These are phyloP conservation scores for Pelargonium australe DNA, from an alignment of 441 rosid genomes.

Conservation along the genomic window DNA sequence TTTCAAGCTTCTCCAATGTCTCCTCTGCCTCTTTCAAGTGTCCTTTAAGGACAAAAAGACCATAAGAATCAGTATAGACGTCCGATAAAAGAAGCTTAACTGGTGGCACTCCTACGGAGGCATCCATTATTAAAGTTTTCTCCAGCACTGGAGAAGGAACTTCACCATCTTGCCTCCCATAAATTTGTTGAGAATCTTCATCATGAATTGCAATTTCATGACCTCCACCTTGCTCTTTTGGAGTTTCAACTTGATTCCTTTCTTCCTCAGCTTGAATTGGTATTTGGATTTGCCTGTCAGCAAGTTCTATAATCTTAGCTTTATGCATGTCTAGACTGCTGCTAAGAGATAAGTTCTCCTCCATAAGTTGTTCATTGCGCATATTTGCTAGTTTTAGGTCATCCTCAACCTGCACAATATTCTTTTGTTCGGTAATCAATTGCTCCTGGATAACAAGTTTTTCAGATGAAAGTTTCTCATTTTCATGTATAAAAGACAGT, in stretches of 20 bases:
- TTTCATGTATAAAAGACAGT: slow-evolving; percentile 36
- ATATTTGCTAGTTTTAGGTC: slow-evolving; percentile 41
- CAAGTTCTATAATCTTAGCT: slow-evolving; percentile 36
- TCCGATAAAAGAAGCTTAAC: slow-evolving; percentile 28
- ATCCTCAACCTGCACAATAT: slow-evolving; percentile 35
- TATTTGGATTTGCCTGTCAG: slow-evolving; percentile 27
- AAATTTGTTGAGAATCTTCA: slow-evolving; percentile 26
- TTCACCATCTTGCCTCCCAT: slow-evolving; percentile 24
- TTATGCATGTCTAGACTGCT: slow-evolving; percentile 40
- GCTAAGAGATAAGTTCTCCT: slow-evolving; percentile 46
- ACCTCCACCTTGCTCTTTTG: slow-evolving; percentile 22
- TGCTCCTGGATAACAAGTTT: slow-evolving; percentile 50
- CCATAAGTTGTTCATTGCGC: slow-evolving; percentile 46
- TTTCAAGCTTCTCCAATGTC: slow-evolving; percentile 53
- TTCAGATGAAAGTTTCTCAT: slow-evolving; percentile 54
- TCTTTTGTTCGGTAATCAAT: slow-evolving; percentile 39
- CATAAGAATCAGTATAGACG: slow-evolving; percentile 36
- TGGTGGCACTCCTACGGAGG: slow-evolving; percentile 15
- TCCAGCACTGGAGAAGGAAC: slow-evolving; percentile 19
- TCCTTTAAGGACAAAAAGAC: slow-evolving; percentile 39
- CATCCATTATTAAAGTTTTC: slow-evolving; percentile 19
- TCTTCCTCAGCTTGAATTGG: slow-evolving; percentile 25
- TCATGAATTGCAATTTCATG: slow-evolving; percentile 25
- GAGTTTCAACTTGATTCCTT: slow-evolving; percentile 26
- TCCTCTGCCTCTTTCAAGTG: slow-evolving; percentile 54